Evolutionary conservation across 805 yeast species (phyloP).

Genomic region (Hanseniaspora lachancei): DNA sequence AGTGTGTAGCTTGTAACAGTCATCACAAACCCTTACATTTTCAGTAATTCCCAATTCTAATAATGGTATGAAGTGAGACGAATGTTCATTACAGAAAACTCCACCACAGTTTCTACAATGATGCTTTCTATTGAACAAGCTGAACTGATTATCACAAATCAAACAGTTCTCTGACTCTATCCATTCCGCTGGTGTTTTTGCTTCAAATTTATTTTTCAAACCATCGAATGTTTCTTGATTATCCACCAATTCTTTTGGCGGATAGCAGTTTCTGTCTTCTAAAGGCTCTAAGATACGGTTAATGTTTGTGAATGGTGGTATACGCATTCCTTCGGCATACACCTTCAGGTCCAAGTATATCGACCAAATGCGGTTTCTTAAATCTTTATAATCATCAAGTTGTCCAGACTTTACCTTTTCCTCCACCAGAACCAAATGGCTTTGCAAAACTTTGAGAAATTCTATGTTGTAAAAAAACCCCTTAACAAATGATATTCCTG

Average conservation of each 20-base stretch:
- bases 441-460: constrained; percentile 57
- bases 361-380: constrained; percentile 2
- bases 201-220: constrained; percentile 51
- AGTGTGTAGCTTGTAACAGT: constrained; percentile 56
- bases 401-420: constrained; percentile 9
- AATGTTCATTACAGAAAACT: constrained; percentile 74
- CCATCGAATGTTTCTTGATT: constrained; percentile 19
- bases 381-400: neutral
- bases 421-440: neutral
- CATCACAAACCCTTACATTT: constrained; percentile 88
- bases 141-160: constrained; percentile 73
- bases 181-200: constrained; percentile 96
- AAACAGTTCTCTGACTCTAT: constrained; percentile 89
- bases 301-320: constrained; percentile 8
- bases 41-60: constrained; percentile 77
- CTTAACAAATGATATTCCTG: constrained; percentile 70
- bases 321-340: constrained; percentile 5
- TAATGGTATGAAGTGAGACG: constrained; percentile 56
- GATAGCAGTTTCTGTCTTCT: constrained; percentile 8
- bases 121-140: constrained; percentile 79
- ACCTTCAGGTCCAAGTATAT: constrained; percentile 10
- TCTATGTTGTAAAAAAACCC: constrained; percentile 67
- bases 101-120: constrained; percentile 98
- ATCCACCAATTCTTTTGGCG: constrained; percentile 1
- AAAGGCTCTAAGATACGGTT: constrained; percentile 8